Percentiles rank a stretch among this genome's conserved stretches.
Conservation (phyloP, 768 basidiomycete species). For the Agaricus subrufescens region DNA sequence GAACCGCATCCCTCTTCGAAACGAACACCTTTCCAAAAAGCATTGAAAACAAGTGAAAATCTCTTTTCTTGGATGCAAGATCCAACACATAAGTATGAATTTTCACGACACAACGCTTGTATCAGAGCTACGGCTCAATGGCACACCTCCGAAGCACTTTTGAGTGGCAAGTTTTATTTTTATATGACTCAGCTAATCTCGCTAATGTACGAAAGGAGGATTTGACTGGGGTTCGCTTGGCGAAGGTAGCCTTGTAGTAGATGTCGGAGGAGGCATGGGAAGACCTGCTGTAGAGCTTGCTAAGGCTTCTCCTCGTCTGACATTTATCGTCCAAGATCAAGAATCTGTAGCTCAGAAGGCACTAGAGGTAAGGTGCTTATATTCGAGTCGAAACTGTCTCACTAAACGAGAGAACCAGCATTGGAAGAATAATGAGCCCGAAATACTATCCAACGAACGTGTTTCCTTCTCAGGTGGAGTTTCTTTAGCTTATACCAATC, state of each 20-base stretch:
- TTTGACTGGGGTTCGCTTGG: slow-evolving; percentile 58
- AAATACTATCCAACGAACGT: slow-evolving; percentile 43
- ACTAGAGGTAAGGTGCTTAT: slow-evolving; percentile 24
- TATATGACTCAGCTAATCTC: background rate
- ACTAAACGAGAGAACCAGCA: slow-evolving; percentile 47
- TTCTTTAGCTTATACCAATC: background rate
- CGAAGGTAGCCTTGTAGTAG: slow-evolving; percentile 51
- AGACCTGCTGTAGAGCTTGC: slow-evolving; percentile 34
- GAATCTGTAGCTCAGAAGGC: slow-evolving; percentile 49
- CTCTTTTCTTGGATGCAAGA: slow-evolving; percentile 8
- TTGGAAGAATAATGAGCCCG: slow-evolving; percentile 45
- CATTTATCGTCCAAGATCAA: slow-evolving; percentile 61
- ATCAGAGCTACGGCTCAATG: slow-evolving; percentile 6
- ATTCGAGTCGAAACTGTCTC: slow-evolving; percentile 30
- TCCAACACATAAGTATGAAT: slow-evolving; percentile 3
- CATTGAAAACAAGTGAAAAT: background rate
- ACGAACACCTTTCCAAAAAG: slow-evolving; percentile 6
- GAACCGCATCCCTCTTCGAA: background rate
- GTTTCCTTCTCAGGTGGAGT: background rate
- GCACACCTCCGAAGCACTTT: background rate
- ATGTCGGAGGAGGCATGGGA: slow-evolving; percentile 72
- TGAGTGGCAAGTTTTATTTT: background rate
- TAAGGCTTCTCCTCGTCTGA: slow-evolving; percentile 31
- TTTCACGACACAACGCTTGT: slow-evolving; percentile 5
- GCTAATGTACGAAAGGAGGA: slow-evolving; percentile 26